phyloP scores from a whole-genome alignment of 140 eudicot species.

The Senecio squalidus region DNA sequence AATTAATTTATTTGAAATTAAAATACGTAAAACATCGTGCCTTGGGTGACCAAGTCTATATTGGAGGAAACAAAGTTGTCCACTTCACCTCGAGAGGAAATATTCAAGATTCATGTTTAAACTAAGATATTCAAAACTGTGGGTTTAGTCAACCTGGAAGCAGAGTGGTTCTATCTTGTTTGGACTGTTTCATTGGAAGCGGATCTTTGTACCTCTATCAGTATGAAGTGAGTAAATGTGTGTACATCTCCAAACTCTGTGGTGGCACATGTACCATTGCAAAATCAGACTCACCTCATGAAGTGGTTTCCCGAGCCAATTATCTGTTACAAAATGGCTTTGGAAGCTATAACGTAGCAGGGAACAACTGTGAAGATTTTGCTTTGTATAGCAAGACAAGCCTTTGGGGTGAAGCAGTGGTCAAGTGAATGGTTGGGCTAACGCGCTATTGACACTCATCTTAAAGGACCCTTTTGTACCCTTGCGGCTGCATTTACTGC shows the following conservation, averaged over 20 bases:
- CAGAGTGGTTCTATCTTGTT: background rate
- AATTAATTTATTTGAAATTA: too few species aligned
- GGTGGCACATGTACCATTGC: background rate
- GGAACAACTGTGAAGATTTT: background rate
- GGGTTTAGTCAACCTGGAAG: background rate
- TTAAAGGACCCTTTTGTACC: too few species aligned
- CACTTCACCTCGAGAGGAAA: background rate
- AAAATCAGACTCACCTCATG: background rate
- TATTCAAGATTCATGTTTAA: background rate
- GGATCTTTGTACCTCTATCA: background rate
- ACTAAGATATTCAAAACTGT: background rate
- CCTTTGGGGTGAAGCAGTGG: background rate
- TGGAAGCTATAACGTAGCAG: background rate
- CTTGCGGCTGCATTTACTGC: too few species aligned
- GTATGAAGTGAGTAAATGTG: background rate
- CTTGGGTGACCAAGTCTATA: slow-evolving; percentile 7
- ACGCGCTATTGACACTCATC: too few species aligned
- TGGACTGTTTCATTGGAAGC: background rate
- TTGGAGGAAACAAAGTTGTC: background rate
- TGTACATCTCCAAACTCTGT: too few species aligned
- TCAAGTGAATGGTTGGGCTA: background rate
- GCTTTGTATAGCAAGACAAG: background rate
- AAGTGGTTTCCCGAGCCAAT: background rate
- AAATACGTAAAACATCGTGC: too few species aligned
- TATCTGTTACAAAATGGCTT: background rate